Conservation (phyloP, 345 rosid genomes). For the Carallia pectinifolia region DNA sequence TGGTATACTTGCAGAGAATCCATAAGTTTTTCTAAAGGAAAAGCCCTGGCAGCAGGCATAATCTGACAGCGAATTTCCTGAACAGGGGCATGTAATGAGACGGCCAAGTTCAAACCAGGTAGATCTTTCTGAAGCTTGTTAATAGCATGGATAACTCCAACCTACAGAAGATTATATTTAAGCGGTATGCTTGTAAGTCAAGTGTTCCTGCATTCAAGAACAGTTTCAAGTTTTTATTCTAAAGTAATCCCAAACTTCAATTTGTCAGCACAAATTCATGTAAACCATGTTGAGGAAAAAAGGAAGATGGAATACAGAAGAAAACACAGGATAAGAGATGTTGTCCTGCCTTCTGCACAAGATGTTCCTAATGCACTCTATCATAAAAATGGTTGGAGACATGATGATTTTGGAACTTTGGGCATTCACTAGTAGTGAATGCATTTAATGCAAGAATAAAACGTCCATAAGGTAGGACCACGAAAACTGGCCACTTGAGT, state of each 20-base stretch:
- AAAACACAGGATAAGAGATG: too few relatives aligned
- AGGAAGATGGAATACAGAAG: too few relatives aligned
- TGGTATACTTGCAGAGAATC: constrained; percentile 68
- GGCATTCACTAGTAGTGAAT: not conserved
- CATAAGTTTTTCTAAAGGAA: constrained; percentile 92
- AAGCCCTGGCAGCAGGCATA: constrained; percentile 99
- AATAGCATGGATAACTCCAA: constrained; percentile 88
- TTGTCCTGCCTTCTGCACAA: too few relatives aligned
- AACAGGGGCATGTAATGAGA: constrained; percentile 92
- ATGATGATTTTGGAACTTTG: too few relatives aligned
- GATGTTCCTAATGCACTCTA: too few relatives aligned
- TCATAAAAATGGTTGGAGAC: too few relatives aligned
- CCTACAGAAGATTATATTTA: constrained; percentile 48
- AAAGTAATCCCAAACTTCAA: not conserved
- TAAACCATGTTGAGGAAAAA: not conserved
- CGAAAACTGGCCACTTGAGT: constrained; percentile 1
- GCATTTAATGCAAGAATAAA: too few relatives aligned
- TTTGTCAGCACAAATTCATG: not conserved
- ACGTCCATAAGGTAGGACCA: not conserved
- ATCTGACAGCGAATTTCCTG: constrained; percentile 94
- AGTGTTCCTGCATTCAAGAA: constrained; percentile 9
- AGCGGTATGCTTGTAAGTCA: constrained; percentile 20
- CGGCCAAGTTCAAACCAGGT: constrained; percentile 95
- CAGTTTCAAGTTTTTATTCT: not conserved
- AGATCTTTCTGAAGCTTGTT: constrained; percentile 85